Base-by-base conservation (phyloP, 2,329 filamentous ascomycete genomes). In the Stylonectria norvegica region DNA sequence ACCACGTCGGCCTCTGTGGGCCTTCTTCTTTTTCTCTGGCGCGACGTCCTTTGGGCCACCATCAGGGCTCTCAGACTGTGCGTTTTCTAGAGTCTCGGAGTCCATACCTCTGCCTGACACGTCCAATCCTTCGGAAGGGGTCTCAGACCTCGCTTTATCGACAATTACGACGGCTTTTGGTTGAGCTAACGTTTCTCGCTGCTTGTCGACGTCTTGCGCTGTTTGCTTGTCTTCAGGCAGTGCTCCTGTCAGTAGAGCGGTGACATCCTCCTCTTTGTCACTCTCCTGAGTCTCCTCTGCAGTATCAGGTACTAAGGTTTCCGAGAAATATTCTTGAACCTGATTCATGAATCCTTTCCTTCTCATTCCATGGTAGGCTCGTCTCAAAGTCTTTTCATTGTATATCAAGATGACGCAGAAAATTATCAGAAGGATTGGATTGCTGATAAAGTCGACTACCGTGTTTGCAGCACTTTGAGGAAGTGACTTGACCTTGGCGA, bases 1-100 rank as follows among this genome's bases (percentile, higher is more conserved):
- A 16, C 85, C 86, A 34, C 86, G 76, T n/a, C 79, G 75, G 4
- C 86, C 86, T 40, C 85, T 74, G 40, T 85, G 83, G 0, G 78
- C 73, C 59, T 84, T 86, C 58, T 80, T 84, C 62, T 84, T 83
- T 55, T 81, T 83, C 12, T 75, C 72, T 38, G 36, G 54, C 38
- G 31, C 58, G 4, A 11, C 17, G 16, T 9, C 35, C 33, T n/a
- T n/a, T 18, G 8, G 8, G 7, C 22, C 22, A 7, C 8, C 22
- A 12, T 8, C 22, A 8, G 22, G 22, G 22, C 12, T 25, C 22
- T 25, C 22, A 12, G 22, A 7, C 8, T 12, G 22, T 7, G 7
- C 22, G 22, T 25, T 12, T 25, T 25, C 12, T 7, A 12, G 8
- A 25, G 7, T 12, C 22, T 25, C 22, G 22, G 7, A 7, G 22